Conservation (phyloP, 2,329 filamentous ascomycete species). For the Pestalotiopsis sp. region DNA sequence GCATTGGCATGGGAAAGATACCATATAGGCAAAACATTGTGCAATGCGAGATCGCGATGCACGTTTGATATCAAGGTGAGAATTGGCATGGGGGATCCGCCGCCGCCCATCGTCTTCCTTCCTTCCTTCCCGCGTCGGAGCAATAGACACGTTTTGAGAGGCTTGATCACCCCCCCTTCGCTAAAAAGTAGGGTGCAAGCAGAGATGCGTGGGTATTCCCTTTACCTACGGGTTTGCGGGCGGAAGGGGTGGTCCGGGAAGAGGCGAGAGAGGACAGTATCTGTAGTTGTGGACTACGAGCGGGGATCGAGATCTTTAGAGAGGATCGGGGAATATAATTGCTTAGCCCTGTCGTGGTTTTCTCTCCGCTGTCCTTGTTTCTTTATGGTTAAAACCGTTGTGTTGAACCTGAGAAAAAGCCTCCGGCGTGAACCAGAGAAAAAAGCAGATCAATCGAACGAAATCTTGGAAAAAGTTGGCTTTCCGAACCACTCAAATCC, state of each 20-base stretch:
- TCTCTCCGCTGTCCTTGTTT: background rate
- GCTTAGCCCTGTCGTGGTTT: background rate
- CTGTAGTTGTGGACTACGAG: background rate
- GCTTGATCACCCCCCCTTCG: background rate
- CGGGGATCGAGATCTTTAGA: slow-evolving; percentile 9
- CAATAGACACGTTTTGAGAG: background rate
- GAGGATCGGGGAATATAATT: slow-evolving; percentile 6
- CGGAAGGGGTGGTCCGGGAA: background rate
- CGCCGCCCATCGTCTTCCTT: background rate
- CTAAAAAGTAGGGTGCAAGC: background rate
- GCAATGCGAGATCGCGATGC: background rate
- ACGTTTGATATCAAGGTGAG: background rate
- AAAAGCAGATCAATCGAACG: background rate
- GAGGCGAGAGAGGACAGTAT: background rate
- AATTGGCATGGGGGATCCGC: background rate
- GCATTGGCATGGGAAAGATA: background rate
- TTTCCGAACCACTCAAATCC: background rate
- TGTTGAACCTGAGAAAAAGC: background rate
- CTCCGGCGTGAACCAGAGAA: background rate
- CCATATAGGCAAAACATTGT: background rate
- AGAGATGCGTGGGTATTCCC: background rate
- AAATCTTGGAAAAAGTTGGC: slow-evolving; percentile 6
- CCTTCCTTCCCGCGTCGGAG: background rate
- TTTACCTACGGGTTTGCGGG: background rate
- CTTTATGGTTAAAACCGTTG: background rate